Base-by-base conservation (phyloP, 2,329 filamentous ascomycete genomes). In the Monosporascus sp. region DNA sequence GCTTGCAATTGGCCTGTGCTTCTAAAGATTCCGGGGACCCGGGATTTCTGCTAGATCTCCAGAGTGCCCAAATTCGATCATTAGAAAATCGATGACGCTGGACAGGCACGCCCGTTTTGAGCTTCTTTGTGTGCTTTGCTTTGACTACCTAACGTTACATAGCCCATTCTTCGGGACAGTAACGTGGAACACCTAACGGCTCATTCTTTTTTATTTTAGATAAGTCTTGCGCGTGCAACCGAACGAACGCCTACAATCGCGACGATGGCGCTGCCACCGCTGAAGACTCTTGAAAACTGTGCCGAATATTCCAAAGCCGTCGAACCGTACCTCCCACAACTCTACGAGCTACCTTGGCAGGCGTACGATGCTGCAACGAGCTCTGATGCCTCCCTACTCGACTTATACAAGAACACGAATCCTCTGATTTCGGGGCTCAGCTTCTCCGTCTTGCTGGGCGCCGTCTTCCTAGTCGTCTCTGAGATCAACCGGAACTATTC, bases 401-500 rank as follows among this genome's bases (percentile, higher is more conserved):
- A 85, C 47, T 74, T 96, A 53, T 99, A 97, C 65, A 69, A 88
- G 52, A 78, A 84, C 48, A 97, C 93, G 19, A 97, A 99, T 68
- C 94, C 94, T 0, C 76, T 96, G 43, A 79, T 96, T 27, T 85
- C 83, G 1, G 88, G 84, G 3, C 79, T 95, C 59, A 86, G 84
- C 0, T 81, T 90, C 51, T 87, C 89, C 3, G 62, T 96, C 19
- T 78, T 84, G 41, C 70, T 96, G n/a, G 84, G 84, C 1, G 80
- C 80, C 5, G 65, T 94, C 27, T 88, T 95, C 64, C 75, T 96
- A 24, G 66, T 93, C 34, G 76, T 85, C 5, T 90, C 91, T 1
- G 93, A 97, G 71, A 73, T 91, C 74, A 97, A 95, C 73, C 83
- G 82, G 65, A 99, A 99, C 71, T 97, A 92, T 71, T 97, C 92